These are phyloP conservation scores for Penicillium sp. DNA, from an alignment of 2,329 filamentous ascomycete species.

Conservation along the genomic window DNA sequence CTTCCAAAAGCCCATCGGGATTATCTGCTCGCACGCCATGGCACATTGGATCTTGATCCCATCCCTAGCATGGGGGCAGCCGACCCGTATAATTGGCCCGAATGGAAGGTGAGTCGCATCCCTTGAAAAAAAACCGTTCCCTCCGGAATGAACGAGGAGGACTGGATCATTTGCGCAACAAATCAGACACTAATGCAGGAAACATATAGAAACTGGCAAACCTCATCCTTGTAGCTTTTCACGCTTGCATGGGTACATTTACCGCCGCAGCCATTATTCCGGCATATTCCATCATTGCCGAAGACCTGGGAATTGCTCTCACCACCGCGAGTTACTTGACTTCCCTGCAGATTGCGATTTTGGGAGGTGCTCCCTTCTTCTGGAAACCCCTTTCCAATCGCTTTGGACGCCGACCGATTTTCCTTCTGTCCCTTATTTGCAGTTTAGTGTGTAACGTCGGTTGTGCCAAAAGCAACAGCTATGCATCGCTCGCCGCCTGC, in stretches of 20 bases:
- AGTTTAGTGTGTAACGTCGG: conserved; percentile 56
- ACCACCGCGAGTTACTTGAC: conserved; percentile 55
- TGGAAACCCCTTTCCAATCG: conserved; percentile 55
- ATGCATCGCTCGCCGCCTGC: conserved; percentile 52
- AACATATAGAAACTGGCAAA: conserved; percentile 53
- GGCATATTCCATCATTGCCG: conserved; percentile 55
- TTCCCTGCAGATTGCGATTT: conserved; percentile 53
- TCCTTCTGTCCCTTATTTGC: conserved; percentile 53
- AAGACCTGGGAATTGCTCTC: conserved; percentile 52
- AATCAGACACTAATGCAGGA: conserved; percentile 3
- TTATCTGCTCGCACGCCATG: conserved; percentile 55
- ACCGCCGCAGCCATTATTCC: conserved; percentile 58
- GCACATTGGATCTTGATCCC: conserved; percentile 56
- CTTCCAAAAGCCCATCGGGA: conserved; percentile 38
- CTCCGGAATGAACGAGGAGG: not conserved
- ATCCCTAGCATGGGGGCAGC: conserved; percentile 52
- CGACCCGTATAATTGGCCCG: conserved; percentile 60
- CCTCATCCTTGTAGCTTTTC: conserved; percentile 57
- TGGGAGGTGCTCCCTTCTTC: conserved; percentile 54
- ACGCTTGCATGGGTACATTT: conserved; percentile 60
- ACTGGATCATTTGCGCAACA: not conserved
- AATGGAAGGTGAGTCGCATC: conserved; percentile 47
- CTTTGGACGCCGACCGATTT: conserved; percentile 56
- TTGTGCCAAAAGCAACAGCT: conserved; percentile 53
- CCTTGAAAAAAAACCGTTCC: not conserved